phyloP scores from a whole-genome alignment of 2,329 filamentous ascomycete genomes.

The Paraconiothyrium brasiliense region DNA sequence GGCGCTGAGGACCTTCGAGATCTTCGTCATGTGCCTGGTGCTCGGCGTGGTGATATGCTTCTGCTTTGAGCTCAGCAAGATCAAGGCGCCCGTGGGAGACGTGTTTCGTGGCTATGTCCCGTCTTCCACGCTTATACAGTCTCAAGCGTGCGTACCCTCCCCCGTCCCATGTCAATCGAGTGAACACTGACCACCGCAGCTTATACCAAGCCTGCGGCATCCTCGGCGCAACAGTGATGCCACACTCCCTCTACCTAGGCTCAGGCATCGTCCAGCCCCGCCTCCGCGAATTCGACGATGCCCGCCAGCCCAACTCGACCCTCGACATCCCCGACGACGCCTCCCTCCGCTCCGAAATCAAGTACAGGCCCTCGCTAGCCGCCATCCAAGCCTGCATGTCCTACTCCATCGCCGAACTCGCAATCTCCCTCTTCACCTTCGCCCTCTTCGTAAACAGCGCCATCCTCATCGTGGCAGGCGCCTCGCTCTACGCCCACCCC shows the following conservation, averaged over 20 bases:
- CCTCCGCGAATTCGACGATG: constrained; percentile 47
- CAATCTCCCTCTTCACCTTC: constrained; percentile 80
- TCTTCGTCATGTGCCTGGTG: constrained; percentile 63
- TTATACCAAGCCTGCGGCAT: constrained; percentile 76
- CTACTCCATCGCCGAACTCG: constrained; percentile 76
- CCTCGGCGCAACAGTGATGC: constrained; percentile 75
- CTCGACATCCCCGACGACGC: constrained; percentile 24
- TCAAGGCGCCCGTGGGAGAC: constrained; percentile 60
- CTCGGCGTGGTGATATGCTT: constrained; percentile 66
- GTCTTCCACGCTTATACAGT: constrained; percentile 61
- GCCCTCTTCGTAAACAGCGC: constrained; percentile 85
- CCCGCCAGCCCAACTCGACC: constrained; percentile 20
- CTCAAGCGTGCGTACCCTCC: constrained; percentile 54
- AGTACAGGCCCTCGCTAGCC: constrained; percentile 74
- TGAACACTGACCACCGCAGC: constrained; percentile 37
- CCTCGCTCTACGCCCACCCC: constrained; percentile 70
- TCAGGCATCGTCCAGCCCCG: constrained; percentile 66
- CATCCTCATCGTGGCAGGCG: constrained; percentile 83
- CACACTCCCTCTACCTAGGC: constrained; percentile 67
- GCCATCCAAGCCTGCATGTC: constrained; percentile 80
- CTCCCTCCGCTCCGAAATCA: constrained; percentile 51
- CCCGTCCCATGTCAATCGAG: no score
- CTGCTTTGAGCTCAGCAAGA: constrained; percentile 64
- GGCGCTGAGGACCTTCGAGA: constrained; percentile 62
- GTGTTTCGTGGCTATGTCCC: constrained; percentile 66